These are phyloP conservation scores for Macrolepiota fuliginosa DNA, from an alignment of 768 basidiomycete genomes.

Conservation along the genomic window DNA sequence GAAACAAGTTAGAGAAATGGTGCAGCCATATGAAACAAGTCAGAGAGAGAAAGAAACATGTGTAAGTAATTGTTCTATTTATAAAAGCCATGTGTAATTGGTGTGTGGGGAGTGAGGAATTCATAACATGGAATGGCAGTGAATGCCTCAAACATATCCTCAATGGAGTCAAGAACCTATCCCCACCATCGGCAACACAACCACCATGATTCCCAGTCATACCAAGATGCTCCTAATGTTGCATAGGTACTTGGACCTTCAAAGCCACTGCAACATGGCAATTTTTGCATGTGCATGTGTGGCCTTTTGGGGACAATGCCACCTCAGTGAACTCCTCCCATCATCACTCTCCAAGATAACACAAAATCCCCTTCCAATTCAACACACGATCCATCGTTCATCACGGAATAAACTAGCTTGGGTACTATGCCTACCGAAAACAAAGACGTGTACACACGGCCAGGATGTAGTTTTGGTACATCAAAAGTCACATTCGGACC, in stretches of 20 bases:
- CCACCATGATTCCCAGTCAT: background rate
- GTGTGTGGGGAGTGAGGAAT: too few relatives aligned
- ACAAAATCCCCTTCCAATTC: conserved; percentile 11
- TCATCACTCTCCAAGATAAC: conserved; percentile 10
- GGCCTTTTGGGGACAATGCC: conserved; percentile 33
- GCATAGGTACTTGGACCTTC: conserved; percentile 17
- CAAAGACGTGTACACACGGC: conserved; percentile 25
- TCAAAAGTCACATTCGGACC: conserved; percentile 7
- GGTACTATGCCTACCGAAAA: conserved; percentile 32
- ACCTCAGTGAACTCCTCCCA: conserved; percentile 26
- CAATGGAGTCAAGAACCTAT: background rate
- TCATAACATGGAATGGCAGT: conserved; percentile 27
- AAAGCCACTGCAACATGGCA: conserved; percentile 25
- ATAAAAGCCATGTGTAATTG: too few relatives aligned
- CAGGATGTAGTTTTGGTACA: conserved; percentile 28
- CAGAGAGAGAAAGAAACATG: too few relatives aligned
- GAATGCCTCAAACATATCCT: conserved; percentile 24
- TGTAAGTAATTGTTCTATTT: too few relatives aligned
- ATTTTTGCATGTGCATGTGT: conserved; percentile 28
- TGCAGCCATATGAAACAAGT: too few relatives aligned
- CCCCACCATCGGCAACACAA: background rate
- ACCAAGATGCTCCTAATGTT: background rate
- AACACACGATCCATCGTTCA: conserved; percentile 8
- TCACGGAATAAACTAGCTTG: conserved; percentile 12
- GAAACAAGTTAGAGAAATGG: too few relatives aligned